Evolutionary conservation across 2,329 filamentous ascomycete species (phyloP).

Genomic region (Dendryphion nanum): DNA sequence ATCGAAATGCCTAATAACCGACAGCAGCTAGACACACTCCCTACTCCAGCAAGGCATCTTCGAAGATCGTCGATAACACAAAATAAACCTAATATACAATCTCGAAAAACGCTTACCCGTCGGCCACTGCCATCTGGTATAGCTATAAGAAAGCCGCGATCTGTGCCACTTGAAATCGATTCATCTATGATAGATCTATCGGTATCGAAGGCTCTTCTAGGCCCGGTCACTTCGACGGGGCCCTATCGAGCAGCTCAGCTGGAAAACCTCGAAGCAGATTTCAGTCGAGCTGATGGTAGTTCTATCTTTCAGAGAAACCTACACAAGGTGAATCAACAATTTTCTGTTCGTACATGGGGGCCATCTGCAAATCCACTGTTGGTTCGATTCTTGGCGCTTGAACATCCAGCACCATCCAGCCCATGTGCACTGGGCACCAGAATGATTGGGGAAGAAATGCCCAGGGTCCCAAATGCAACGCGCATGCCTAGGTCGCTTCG

Average conservation of each 20-base stretch:
- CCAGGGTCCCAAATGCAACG: conserved; percentile 5
- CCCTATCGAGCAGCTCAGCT: conserved; percentile 40
- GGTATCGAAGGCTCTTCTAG: not conserved
- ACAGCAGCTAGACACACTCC: conserved; percentile 9
- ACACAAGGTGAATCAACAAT: conserved; percentile 26
- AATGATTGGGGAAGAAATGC: not conserved
- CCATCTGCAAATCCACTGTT: conserved; percentile 27
- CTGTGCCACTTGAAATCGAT: too few relatives aligned
- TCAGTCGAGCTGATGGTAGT: conserved; percentile 32
- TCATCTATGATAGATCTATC: not conserved
- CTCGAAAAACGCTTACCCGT: not conserved
- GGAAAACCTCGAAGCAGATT: conserved; percentile 42
- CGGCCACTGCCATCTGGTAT: not conserved
- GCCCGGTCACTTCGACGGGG: not conserved
- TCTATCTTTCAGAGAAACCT: conserved; percentile 39
- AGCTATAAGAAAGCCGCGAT: too few relatives aligned
- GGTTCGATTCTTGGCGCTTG: conserved; percentile 32
- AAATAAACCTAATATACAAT: too few relatives aligned
- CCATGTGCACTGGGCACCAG: not conserved
- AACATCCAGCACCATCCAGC: conserved; percentile 18
- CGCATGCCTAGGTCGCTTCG: conserved; percentile 21
- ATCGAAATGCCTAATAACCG: conserved; percentile 17
- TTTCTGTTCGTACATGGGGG: conserved; percentile 10
- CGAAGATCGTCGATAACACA: too few relatives aligned
- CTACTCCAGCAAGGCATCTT: not conserved